Base-by-base conservation (phyloP, 371 early-diverging fungal species). In the Mucor racemosus region DNA sequence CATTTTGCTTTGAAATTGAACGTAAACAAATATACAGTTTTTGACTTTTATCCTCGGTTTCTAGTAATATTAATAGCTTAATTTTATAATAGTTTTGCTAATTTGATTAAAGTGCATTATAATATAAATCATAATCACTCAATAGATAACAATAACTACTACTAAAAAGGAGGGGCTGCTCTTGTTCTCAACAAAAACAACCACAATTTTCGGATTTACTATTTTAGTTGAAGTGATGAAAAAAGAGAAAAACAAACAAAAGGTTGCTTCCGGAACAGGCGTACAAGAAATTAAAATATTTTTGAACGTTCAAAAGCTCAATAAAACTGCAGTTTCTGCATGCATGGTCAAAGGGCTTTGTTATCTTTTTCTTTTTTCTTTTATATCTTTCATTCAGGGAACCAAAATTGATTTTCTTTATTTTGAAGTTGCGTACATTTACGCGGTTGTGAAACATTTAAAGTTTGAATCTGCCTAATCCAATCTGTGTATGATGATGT, bases 1-100 rank as follows among this genome's bases (percentile, higher is more conserved):
- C 50, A 50, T 50, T 19, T 50, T 50, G 50, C 26, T 50, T 59
- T 41, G 59, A 59, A 59, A 39, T 59, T 36, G 26, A 41, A 36
- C 39, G 59, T 15, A 59, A 59, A 59, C 59, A 59, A 59, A 59
- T 31, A 59, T 41, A 21, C 10, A 21, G 26, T 11, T 8, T 19
- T 21, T 50, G 9, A 9, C 5, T 11, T 38, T 38, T 38, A 1
- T 5, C 0, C 9, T 11, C 11, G 1, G 1, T 38, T 38, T 38
- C 38, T 38, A 9, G 4, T 38, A 7, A 5, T 1, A 38, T 38
- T 26, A 26, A 26, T 26, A 26, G 26, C 26, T 26, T 26, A 26
- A 26, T 26, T 26, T 1, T 26, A 26, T 26, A 26, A 26, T 26
- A 3, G 26, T 26, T 26, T 26, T 26, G 26, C 26, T 26, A 26